A percentile compares a stretch with the other conserved stretches of the same genome.
These are phyloP conservation scores for Penicillium sp. DNA, from an alignment of 2,329 filamentous ascomycete genomes.

Conservation along the genomic window DNA sequence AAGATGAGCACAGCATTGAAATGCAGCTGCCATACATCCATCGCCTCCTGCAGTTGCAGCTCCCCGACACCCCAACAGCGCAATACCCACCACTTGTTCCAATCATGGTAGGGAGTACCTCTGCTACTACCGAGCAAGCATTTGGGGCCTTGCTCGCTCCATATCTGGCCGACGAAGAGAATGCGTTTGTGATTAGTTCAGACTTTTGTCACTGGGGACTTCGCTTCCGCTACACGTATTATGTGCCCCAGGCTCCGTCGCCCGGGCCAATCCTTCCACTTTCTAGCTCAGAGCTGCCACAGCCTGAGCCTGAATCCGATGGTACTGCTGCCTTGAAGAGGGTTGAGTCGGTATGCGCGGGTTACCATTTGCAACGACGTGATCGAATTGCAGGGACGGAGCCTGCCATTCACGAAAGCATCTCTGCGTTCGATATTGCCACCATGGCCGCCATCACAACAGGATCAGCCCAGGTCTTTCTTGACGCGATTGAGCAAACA, in stretches of 20 bases:
- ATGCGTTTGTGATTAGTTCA: constrained; percentile 81
- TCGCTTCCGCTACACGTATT: constrained; percentile 78
- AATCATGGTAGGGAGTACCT: constrained; percentile 75
- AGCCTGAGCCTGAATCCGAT: constrained; percentile 27
- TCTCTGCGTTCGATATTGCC: constrained; percentile 68
- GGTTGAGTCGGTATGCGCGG: constrained; percentile 25
- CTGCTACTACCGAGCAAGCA: constrained; percentile 56
- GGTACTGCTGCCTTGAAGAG: constrained; percentile 19
- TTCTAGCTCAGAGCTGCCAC: constrained; percentile 40
- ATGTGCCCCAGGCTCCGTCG: constrained; percentile 50
- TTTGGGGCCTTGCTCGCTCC: constrained; percentile 68
- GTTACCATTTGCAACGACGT: constrained; percentile 25
- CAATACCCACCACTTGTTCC: constrained; percentile 72
- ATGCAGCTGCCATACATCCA: constrained; percentile 95
- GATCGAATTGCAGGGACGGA: constrained; percentile 29
- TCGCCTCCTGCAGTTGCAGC: constrained; percentile 59
- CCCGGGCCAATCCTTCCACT: constrained; percentile 31
- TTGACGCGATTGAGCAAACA: constrained; percentile 62
- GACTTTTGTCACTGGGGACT: constrained; percentile 97
- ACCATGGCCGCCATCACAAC: constrained; percentile 81
- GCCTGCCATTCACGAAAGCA: constrained; percentile 72
- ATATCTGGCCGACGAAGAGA: constrained; percentile 66
- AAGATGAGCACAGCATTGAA: constrained; percentile 86
- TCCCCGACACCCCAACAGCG: constrained; percentile 44
- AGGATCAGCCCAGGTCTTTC: constrained; percentile 65